Evolutionary conservation across 2,329 filamentous ascomycete species (phyloP).

Genomic region (Monilinia polystroma): DNA sequence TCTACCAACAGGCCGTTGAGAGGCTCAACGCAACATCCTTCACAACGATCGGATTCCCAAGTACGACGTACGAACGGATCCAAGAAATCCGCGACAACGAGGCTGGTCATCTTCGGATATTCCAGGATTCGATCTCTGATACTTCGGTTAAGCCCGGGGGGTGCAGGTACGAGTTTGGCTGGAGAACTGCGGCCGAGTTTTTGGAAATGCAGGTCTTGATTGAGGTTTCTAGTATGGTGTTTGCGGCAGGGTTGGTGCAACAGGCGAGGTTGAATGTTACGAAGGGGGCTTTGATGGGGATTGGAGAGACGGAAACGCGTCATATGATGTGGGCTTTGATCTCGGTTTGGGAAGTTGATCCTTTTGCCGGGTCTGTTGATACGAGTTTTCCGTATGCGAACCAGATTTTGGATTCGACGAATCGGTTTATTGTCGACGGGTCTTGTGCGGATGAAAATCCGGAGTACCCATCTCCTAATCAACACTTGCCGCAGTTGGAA

Average conservation of each 20-base stretch:
- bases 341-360: slow-evolving; percentile 44
- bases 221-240: slow-evolving; percentile 44
- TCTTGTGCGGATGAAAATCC: slow-evolving; percentile 43
- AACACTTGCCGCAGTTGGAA: slow-evolving; percentile 41
- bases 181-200: slow-evolving; percentile 32
- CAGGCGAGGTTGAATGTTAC: slow-evolving; percentile 40
- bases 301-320: slow-evolving; percentile 44
- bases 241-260: slow-evolving; percentile 43
- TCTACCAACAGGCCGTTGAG: slow-evolving; percentile 47
- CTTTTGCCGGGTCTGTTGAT: slow-evolving; percentile 45
- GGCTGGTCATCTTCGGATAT: slow-evolving; percentile 47
- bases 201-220: slow-evolving; percentile 42
- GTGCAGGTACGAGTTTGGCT: slow-evolving; percentile 41
- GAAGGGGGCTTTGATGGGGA: slow-evolving; percentile 43
- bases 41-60: slow-evolving; percentile 41
- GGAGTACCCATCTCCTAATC: slow-evolving; percentile 42
- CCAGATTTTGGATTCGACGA: slow-evolving; percentile 44
- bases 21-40: slow-evolving; percentile 43
- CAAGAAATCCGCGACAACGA: slow-evolving; percentile 48
- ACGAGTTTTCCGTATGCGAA: slow-evolving; percentile 47
- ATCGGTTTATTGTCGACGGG: slow-evolving; percentile 38
- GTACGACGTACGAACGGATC: slow-evolving; percentile 44
- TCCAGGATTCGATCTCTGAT: slow-evolving; percentile 46
- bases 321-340: slow-evolving; percentile 47
- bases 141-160: slow-evolving; percentile 45